These are phyloP conservation scores for Ogataea chonburiensis DNA, from an alignment of 805 yeast species.

Conservation along the genomic window DNA sequence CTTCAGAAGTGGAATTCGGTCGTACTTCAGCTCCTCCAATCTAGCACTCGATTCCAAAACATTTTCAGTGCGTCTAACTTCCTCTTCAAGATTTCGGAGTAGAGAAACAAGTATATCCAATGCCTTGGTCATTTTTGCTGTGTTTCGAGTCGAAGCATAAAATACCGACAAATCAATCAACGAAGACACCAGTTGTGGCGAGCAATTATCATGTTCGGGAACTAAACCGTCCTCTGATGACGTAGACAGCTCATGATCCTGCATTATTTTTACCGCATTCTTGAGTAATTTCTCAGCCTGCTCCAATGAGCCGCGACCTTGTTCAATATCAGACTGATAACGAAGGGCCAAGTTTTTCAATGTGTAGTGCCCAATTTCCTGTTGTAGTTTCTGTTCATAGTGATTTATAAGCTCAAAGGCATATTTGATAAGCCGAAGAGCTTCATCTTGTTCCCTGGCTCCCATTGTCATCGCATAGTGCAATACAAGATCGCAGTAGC, in stretches of 20 bases:
- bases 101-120: conserved; percentile 38
- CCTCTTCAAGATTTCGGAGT: conserved; percentile 32
- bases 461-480: conserved; percentile 40
- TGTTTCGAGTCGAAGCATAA: conserved; percentile 28
- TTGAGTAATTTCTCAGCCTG: conserved; percentile 32
- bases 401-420: conserved; percentile 33
- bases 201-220: conserved; percentile 24
- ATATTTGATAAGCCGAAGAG: conserved; percentile 27
- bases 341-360: conserved; percentile 36
- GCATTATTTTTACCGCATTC: conserved; percentile 30
- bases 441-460: conserved; percentile 24
- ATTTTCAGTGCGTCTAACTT: conserved; percentile 19
- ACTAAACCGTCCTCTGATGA: conserved; percentile 17
- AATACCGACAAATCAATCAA: conserved; percentile 32
- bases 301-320: conserved; percentile 17
- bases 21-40: conserved; percentile 27
- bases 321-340: conserved; percentile 36
- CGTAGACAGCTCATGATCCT: conserved; percentile 24
- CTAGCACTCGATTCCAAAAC: conserved; percentile 14
- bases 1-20: conserved; percentile 38
- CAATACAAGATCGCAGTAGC: conserved; percentile 38
- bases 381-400: conserved; percentile 25
- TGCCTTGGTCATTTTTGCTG: conserved; percentile 26
- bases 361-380: conserved; percentile 27
- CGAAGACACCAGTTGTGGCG: conserved; percentile 27